Evolutionary conservation across 1,139 yeast species (phyloP).

Genomic region (Suhomyces bribrorum): DNA sequence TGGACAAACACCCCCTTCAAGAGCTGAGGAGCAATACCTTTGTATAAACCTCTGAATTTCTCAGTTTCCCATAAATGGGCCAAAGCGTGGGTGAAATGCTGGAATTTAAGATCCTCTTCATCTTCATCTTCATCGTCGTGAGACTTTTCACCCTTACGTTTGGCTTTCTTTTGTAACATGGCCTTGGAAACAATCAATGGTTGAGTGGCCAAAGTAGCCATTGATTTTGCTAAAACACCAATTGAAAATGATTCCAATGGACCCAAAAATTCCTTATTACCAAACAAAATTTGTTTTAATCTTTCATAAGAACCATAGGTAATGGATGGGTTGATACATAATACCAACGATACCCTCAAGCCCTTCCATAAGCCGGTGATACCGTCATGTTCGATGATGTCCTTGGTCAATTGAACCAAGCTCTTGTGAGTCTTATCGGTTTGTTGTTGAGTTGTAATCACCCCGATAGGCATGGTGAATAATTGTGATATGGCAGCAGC

Average conservation of each 20-base stretch:
- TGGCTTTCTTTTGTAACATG: slow-evolving; percentile 62
- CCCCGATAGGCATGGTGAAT: slow-evolving; percentile 81
- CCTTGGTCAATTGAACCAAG: slow-evolving; percentile 51
- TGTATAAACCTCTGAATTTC: slow-evolving; percentile 62
- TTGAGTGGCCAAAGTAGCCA: slow-evolving; percentile 81
- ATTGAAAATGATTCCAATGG: slow-evolving; percentile 71
- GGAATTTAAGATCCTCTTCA: slow-evolving; percentile 41
- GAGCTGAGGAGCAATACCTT: slow-evolving; percentile 80
- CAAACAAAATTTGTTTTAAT: slow-evolving; percentile 56
- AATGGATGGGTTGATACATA: slow-evolving; percentile 83
- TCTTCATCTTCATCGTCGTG: slow-evolving; percentile 24
- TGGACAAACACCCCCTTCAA: slow-evolving; percentile 83
- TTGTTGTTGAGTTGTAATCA: slow-evolving; percentile 83
- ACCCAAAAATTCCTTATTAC: slow-evolving; percentile 47
- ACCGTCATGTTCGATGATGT: slow-evolving; percentile 68
- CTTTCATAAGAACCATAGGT: slow-evolving; percentile 84
- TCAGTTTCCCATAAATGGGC: slow-evolving; percentile 49
- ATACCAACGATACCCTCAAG: slow-evolving; percentile 73
- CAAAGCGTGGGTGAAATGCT: slow-evolving; percentile 56
- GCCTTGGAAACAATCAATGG: slow-evolving; percentile 86
- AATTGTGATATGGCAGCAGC: slow-evolving; percentile 86
- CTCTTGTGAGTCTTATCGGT: slow-evolving; percentile 50
- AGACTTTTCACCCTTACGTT: slow-evolving; percentile 21
- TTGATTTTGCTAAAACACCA: slow-evolving; percentile 77
- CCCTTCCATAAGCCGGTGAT: slow-evolving; percentile 81